These are phyloP conservation scores for Thielaviopsis populi DNA, from an alignment of 2,329 filamentous ascomycete species.

Conservation along the genomic window DNA sequence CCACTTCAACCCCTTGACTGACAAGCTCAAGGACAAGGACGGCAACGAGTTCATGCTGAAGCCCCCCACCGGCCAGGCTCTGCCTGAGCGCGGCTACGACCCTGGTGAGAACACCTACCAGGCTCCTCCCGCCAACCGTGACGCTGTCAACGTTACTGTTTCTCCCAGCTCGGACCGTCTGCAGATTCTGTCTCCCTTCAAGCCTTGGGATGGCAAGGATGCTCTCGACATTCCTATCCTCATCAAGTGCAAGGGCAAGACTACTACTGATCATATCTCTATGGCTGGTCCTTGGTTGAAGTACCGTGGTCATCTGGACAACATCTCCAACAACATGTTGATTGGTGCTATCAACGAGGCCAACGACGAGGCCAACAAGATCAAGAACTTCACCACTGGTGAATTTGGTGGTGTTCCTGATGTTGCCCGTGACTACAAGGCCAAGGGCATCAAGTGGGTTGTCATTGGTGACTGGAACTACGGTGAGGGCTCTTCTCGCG, in stretches of 20 bases:
- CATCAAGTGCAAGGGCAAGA: conserved; percentile 95
- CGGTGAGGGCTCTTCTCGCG: conserved; percentile 91
- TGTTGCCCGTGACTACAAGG: conserved; percentile 96
- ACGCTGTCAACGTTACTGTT: conserved; percentile 60
- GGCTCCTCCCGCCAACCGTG: conserved; percentile 71
- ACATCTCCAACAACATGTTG: conserved; percentile 99
- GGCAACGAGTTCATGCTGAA: conserved; percentile 90
- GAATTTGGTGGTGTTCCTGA: conserved; percentile 80
- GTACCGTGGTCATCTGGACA: conserved; percentile 97
- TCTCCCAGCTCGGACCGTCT: conserved; percentile 86
- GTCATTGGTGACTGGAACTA: conserved; percentile 99
- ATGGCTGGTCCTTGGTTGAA: conserved; percentile 97
- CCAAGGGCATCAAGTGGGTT: conserved; percentile 90
- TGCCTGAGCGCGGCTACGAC: conserved; percentile 74
- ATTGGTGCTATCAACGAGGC: conserved; percentile 93
- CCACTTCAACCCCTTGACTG: conserved; percentile 89
- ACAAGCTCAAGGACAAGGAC: conserved; percentile 84
- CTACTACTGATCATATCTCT: conserved; percentile 92
- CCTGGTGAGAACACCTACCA: conserved; percentile 89
- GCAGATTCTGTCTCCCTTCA: conserved; percentile 76
- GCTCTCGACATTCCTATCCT: conserved; percentile 70
- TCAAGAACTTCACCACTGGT: conserved; percentile 77
- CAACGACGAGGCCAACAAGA: conserved; percentile 94
- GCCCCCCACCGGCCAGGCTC: conserved; percentile 63
- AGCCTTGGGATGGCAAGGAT: conserved; percentile 85